A percentile compares a stretch with the other conserved stretches of the same genome.
Evolutionary conservation across 352 stramenopile species (phyloP).

Genomic region (Aphanomyces invadans): DNA sequence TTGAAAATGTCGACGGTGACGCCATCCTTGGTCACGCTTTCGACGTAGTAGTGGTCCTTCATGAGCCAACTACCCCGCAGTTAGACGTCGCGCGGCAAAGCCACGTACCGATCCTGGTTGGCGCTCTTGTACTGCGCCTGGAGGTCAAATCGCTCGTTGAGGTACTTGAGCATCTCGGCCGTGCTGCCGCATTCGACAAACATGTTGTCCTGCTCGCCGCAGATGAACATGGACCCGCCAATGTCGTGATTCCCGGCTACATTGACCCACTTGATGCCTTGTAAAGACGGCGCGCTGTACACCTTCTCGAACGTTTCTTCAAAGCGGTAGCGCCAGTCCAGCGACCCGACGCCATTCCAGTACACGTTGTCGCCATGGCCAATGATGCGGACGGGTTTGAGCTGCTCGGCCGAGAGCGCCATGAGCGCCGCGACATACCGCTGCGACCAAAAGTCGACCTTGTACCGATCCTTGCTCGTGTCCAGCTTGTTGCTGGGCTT

Average conservation of each 20-base stretch:
- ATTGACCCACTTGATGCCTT: conserved; percentile 58
- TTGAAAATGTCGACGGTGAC: conserved; percentile 86
- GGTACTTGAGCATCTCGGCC: conserved; percentile 39
- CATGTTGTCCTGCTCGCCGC: conserved; percentile 35
- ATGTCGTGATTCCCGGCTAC: conserved; percentile 78
- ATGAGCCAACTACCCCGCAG: conserved; percentile 45
- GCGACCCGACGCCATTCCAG: conserved; percentile 57
- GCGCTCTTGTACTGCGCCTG: conserved; percentile 60
- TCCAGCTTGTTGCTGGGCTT: conserved; percentile 26
- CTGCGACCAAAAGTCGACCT: conserved; percentile 35
- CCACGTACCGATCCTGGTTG: conserved; percentile 49
- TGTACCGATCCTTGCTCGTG: conserved; percentile 10
- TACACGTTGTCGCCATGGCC: conserved; percentile 65
- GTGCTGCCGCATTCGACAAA: conserved; percentile 38
- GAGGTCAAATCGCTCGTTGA: conserved; percentile 50
- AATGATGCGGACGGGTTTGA: conserved; percentile 32
- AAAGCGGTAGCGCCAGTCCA: conserved; percentile 47
- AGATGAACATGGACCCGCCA: conserved; percentile 62
- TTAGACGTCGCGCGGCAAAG: background rate
- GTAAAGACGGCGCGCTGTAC: conserved; percentile 46
- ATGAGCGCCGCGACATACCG: conserved; percentile 38
- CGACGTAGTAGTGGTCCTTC: conserved; percentile 68
- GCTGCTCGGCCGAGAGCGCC: conserved; percentile 29
- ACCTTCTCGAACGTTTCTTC: conserved; percentile 58
- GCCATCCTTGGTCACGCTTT: conserved; percentile 61